A percentile compares a stretch with the other conserved stretches of the same genome.
Conservation (phyloP, 176 grass and related monocot species). For the Thinopyrum elongatum region DNA sequence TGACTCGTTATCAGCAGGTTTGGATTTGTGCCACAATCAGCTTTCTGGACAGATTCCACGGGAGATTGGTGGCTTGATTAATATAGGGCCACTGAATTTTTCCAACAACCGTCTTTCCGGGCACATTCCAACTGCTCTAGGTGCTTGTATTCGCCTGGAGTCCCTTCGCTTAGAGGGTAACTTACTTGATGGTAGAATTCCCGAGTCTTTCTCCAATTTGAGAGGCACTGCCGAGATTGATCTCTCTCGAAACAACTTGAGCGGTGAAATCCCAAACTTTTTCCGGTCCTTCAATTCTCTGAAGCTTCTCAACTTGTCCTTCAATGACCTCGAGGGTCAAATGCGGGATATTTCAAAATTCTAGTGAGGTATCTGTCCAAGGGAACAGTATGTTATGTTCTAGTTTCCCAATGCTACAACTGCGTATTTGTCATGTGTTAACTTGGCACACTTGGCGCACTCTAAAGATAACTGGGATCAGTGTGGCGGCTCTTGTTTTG, state of each 20-base stretch:
- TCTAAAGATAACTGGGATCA: too few relatives aligned
- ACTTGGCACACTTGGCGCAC: too few relatives aligned
- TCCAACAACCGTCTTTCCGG: conserved; percentile 19
- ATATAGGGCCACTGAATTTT: conserved; percentile 3
- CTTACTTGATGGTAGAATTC: conserved; percentile 29
- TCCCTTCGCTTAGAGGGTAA: conserved; percentile 8
- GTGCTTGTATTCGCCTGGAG: conserved; percentile 17
- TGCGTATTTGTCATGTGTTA: too few relatives aligned
- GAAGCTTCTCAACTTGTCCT: conserved; percentile 25
- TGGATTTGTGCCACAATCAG: too few relatives aligned
- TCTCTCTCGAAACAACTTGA: conserved; percentile 35
- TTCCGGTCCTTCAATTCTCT: neutral
- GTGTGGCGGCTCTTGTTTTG: too few relatives aligned
- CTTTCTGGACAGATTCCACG: too few relatives aligned
- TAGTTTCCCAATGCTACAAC: neutral
- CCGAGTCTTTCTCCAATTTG: neutral
- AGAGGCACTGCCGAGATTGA: neutral
- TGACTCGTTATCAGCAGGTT: too few relatives aligned
- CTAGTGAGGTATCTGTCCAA: neutral
- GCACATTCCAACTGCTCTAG: conserved; percentile 23
- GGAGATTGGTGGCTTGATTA: too few relatives aligned
- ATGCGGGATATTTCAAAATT: conserved; percentile 33
- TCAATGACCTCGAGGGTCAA: conserved; percentile 3
- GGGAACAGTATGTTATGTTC: conserved; percentile 32
- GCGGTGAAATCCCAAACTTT: conserved; percentile 32